These are phyloP conservation scores for Cyberlindnera bimundalis DNA, from an alignment of 805 yeast genomes.

Conservation along the genomic window DNA sequence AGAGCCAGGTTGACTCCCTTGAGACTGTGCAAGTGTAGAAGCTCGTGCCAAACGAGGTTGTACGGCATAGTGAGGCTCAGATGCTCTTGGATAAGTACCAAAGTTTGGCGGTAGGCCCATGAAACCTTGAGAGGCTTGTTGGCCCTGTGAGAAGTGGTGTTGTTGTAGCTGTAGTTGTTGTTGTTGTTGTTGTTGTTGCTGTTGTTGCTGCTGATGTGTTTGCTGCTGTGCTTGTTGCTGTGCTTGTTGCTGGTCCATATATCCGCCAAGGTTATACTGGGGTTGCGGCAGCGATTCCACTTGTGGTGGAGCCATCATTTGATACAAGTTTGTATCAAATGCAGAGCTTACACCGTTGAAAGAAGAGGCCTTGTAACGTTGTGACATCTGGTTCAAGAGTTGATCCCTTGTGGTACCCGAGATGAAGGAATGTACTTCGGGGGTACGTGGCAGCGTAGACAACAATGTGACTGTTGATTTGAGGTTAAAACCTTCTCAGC, in stretches of 20 bases:
- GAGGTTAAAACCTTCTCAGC: too few relatives aligned
- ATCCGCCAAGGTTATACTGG: background rate
- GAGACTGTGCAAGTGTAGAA: slow-evolving; percentile 3
- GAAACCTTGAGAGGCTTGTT: background rate
- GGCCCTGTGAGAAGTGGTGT: background rate
- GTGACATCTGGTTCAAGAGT: slow-evolving; percentile 4
- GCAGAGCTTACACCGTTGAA: slow-evolving; percentile 8
- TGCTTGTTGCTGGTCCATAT: background rate
- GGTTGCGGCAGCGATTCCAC: background rate
- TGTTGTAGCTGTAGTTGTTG: slow-evolving; percentile 1
- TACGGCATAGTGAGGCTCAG: slow-evolving; percentile 9
- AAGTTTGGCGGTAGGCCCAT: background rate
- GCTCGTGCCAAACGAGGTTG: slow-evolving; percentile 21
- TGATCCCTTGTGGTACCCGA: background rate
- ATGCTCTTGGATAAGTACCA: slow-evolving; percentile 7
- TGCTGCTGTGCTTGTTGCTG: background rate
- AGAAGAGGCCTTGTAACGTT: slow-evolving; percentile 13
- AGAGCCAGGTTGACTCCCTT: slow-evolving; percentile 1
- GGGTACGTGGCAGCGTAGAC: background rate
- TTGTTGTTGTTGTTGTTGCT: slow-evolving; percentile 5
- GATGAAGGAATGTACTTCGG: background rate
- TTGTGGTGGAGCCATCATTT: background rate
- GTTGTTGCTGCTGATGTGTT: slow-evolving; percentile 4
- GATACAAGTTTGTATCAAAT: slow-evolving; percentile 2
- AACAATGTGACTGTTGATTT: background rate